Base-by-base conservation (phyloP, 2,329 filamentous ascomycete species). In the Dichotomopilus funicola region DNA sequence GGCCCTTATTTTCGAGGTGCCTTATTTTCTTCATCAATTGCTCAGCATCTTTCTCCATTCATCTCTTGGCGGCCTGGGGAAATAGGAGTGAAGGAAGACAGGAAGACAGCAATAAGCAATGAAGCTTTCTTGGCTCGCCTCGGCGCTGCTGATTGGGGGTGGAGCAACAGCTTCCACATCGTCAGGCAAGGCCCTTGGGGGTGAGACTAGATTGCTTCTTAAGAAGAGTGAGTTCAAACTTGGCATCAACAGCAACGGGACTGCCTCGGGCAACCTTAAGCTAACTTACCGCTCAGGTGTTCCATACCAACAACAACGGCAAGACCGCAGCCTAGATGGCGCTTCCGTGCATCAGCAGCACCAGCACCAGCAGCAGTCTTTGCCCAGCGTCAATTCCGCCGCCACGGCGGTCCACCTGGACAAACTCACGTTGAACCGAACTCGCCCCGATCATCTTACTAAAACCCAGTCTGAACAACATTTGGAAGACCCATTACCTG, bases 181-280 rank as follows among this genome's bases (percentile, higher is more conserved):
- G 53, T 89, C 89, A 50, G 85, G 86, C 74, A 95, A 95, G 73
- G 90, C 95, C 76, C 95, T 95, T 75, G 85, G 83, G 63, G 82
- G 81, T 65, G 82, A 91, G 69, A 89, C 89, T 61, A 78, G 84
- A 36, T 89, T 95, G 68, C 95, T 88, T 27, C 19, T 27, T 27
- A 27, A 27, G 70, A 94, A 91, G 74, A 89, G 89, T 88, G 71
- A 50, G 68, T 45, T n/a, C 40, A 36, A 11, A 42, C 36, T 11
- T 31, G 11, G 33, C 12, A 35, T 9, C 8, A 31, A 3, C 7
- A 19, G n/a, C 10, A 34, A 42, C 36, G 42, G 38, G 53, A 8
- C 6, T 49, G 11, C 34, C 11, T 27, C 53, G 40, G 19, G 19
- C 19, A 27, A 27, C 19, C 19, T 41, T 31, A 45, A 9, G 49